Evolutionary conservation across 331 rosid genomes (phyloP), one percentile per base, ranked within the genome.

Genomic region (Prunus yedoensis): DNA sequence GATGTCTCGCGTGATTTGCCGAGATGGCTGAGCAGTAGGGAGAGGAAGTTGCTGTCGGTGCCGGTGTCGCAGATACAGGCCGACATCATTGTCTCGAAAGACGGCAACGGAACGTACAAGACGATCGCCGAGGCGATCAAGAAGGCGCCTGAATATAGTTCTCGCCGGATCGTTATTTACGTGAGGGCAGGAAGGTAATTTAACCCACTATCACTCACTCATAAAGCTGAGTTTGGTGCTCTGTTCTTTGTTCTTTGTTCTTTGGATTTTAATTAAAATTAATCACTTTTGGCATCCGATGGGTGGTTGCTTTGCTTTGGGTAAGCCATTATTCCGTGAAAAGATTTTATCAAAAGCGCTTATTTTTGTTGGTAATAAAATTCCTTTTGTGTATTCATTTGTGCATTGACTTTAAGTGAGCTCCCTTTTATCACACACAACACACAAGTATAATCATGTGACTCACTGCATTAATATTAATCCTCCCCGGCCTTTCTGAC

Each of bases 161-260:
- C 2, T 16, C 89, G 81, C 2, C 88, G 97, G n/a, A 77, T 84
- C 32, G 61, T 92, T 56, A 88, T 95, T 57, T 87, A 92, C 86
- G 81, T 95, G 66, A 92, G 20, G 83, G 94, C 93, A 80, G 99
- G 99, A 92, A 95, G 96, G 99, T 95, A 88, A 80, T 21, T 82
- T 52, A 35, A n/a, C 5, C 15, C 49, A 45, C 3, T 10, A 16
- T 10, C 9, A 23, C 51, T 7, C 57, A 35, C 38, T 35, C 16
- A 12, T 60, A 66, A 67, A 10, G 35, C 10, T 13, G 56, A 1
- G 8, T 61, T 27, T 28, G 1, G 15, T 8, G 6, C 14, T 10
- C 8, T 52, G 14, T 8, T 27, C n/a, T 25, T 65, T 18, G n/a
- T n/a, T n/a, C n/a, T n/a, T n/a, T n/a, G 49, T 21, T 11, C 21